Evolutionary conservation across 192 early-diverging fungal species (phyloP), one percentile per base, ranked within the genome.

Genomic region (Coemansia sp.): DNA sequence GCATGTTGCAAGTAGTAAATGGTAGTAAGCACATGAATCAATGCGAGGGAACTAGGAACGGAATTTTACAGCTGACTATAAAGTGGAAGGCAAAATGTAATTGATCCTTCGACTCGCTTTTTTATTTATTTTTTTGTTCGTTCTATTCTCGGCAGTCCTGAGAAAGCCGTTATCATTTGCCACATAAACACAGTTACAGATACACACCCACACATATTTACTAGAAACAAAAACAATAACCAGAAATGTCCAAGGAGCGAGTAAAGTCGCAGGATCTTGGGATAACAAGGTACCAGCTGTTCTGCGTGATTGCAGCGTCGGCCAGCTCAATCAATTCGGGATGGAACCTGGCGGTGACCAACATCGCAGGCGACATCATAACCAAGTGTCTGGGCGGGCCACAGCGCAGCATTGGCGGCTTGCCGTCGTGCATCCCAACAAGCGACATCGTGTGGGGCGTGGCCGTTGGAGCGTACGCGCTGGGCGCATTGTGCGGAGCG

Each of bases 401-500:
- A 4, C 21, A 56, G 10, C 69, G 63, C 26, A 23, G 37, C 5
- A 77, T 71, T 10, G 44, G 44, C 0, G 61, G 65, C 2, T 26
- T 84, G 15, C 81, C 81, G 0, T 72, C 73, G 6, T 84, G 74
- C 18, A 54, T 85, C 41, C 74, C 74, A 1, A 54, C 68, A 13
- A 74, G 52, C 65, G 63, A 84, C 49, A 63, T 54, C 47, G 60
- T 73, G 9, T 84, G 87, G 87, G 85, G 86, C 6, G 49, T 85
- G n/a, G 77, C 71, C 1, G 86, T 84, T 16, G 86, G 85, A 44
- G 68, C 73, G 53, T 85, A 84, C 64, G 77, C 87, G 2, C 50
- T 86, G 54, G 91, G 90, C 45, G 88, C 88, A 16, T 75, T 91
- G 6, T 13, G 86, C 12, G 92, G 92, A 12, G 90, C 84, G 32